phyloP scores from a whole-genome alignment of 2,329 filamentous ascomycete species.

The Penicillium crustosum region DNA sequence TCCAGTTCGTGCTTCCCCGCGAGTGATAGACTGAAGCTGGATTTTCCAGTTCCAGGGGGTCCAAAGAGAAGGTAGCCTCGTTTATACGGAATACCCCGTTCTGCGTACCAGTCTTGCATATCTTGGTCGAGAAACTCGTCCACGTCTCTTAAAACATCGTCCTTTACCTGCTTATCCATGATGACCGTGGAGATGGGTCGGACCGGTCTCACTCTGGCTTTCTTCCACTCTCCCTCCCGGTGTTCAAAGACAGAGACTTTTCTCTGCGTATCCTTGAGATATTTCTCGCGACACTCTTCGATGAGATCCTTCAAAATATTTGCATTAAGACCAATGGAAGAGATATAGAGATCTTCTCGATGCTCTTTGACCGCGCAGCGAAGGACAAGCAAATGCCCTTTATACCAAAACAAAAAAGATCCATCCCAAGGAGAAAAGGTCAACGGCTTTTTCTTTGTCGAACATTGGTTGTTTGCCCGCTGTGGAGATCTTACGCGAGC shows the following conservation, averaged over 20 bases:
- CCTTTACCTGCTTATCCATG: conserved; percentile 19
- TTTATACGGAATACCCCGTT: conserved; percentile 79
- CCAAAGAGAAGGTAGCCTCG: conserved; percentile 79
- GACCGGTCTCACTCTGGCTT: conserved; percentile 17
- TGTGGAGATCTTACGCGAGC: conserved; percentile 13
- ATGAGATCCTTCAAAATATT: conserved; percentile 32
- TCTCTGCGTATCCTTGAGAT: conserved; percentile 25
- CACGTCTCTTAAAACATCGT: conserved; percentile 36
- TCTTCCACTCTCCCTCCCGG: conserved; percentile 24
- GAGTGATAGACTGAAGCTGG: conserved; percentile 83
- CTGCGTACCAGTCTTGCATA: conserved; percentile 66
- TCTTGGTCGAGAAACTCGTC: conserved; percentile 38
- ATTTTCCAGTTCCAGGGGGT: conserved; percentile 81
- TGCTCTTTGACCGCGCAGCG: conserved; percentile 18
- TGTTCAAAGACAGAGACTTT: conserved; percentile 33
- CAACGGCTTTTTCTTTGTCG: conserved; percentile 17
- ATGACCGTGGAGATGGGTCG: conserved; percentile 17
- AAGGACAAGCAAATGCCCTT: conserved; percentile 28
- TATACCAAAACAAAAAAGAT: conserved; percentile 23
- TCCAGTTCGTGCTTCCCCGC: conserved; percentile 79
- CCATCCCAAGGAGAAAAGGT: conserved; percentile 23
- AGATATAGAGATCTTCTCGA: conserved; percentile 19
- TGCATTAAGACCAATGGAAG: conserved; percentile 19
- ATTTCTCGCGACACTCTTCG: conserved; percentile 29
- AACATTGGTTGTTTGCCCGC: conserved; percentile 14